A percentile compares a stretch with the other conserved stretches of the same genome.
phyloP scores from a whole-genome alignment of 768 basidiomycete species.

The Candolleomyces aberdarensis region DNA sequence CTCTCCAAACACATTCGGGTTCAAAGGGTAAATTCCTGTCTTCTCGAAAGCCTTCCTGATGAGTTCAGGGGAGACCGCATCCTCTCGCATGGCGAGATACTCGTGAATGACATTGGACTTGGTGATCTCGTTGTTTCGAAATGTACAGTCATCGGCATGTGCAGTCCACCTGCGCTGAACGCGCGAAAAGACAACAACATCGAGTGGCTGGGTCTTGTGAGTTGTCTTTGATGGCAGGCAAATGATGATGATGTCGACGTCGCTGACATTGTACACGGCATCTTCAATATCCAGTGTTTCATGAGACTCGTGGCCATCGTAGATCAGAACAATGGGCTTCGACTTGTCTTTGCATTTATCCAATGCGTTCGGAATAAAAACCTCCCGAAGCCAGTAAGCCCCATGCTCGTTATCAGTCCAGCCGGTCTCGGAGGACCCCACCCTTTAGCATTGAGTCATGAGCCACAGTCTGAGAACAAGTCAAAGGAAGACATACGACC shows the following conservation, averaged over 20 bases:
- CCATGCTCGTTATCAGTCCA: constrained; percentile 31
- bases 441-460: constrained; percentile 11
- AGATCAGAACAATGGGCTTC: constrained; percentile 26
- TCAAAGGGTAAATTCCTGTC: constrained; percentile 21
- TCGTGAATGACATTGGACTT: constrained; percentile 14
- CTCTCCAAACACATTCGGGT: constrained; percentile 15
- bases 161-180: constrained; percentile 9
- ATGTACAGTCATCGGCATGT: neutral
- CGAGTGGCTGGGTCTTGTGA: constrained; percentile 34
- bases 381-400: constrained; percentile 23
- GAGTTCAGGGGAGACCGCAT: constrained; percentile 16
- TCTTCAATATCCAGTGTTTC: constrained; percentile 14
- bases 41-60: constrained; percentile 18
- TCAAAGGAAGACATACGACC: no score
- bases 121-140: constrained; percentile 6
- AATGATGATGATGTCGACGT: constrained; percentile 23
- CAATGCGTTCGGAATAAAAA: constrained; percentile 27
- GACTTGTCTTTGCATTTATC: constrained; percentile 7
- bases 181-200: constrained; percentile 27
- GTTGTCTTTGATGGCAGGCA: constrained; percentile 32
- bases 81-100: constrained; percentile 2
- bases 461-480: no score
- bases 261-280: constrained; percentile 14
- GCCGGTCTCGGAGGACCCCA: constrained; percentile 25
- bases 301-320: constrained; percentile 38